Percentiles rank a stretch among this genome's conserved stretches.
Evolutionary conservation across 768 basidiomycete genomes (phyloP).

Genomic region (Trametes coccinea): DNA sequence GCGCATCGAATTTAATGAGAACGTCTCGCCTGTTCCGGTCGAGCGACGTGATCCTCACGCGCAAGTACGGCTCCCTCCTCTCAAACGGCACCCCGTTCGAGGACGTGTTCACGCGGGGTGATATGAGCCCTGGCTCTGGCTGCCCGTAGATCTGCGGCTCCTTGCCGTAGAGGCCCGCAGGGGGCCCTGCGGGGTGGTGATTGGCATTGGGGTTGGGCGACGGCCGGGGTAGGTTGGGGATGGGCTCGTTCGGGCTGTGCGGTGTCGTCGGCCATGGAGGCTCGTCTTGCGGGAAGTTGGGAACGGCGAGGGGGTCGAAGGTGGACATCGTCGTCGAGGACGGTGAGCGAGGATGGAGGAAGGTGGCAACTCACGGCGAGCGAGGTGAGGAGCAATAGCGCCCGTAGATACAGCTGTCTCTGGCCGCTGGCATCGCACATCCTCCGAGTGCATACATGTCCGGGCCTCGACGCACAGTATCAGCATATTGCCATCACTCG

Average conservation of each 20-base stretch:
- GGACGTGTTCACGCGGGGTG: conserved; percentile 62
- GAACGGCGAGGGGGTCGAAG: conserved; percentile 74
- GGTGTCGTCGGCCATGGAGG: conserved; percentile 85
- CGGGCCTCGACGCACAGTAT: neutral
- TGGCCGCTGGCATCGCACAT: conserved; percentile 5
- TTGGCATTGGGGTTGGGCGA: conserved; percentile 40
- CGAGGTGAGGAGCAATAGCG: neutral
- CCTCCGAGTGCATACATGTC: neutral
- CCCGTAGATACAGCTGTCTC: neutral
- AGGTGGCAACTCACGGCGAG: conserved; percentile 1
- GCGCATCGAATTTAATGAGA: conserved; percentile 91
- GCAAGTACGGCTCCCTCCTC: conserved; percentile 79
- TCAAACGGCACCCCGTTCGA: conserved; percentile 74
- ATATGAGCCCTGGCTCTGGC: conserved; percentile 80
- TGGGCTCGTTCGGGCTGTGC: conserved; percentile 66
- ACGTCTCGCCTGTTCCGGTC: conserved; percentile 96
- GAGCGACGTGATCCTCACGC: conserved; percentile 85
- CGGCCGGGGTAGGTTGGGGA: conserved; percentile 70
- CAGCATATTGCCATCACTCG: neutral
- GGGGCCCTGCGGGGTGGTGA: conserved; percentile 37
- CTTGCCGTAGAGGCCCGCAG: conserved; percentile 62
- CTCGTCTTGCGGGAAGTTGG: conserved; percentile 45
- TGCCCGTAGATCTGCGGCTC: conserved; percentile 88
- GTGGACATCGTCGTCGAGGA: conserved; percentile 36
- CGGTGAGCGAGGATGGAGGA: neutral